Evolutionary conservation across 1,284 basidiomycete species (phyloP).

Genomic region (Psilocybe mexicana): DNA sequence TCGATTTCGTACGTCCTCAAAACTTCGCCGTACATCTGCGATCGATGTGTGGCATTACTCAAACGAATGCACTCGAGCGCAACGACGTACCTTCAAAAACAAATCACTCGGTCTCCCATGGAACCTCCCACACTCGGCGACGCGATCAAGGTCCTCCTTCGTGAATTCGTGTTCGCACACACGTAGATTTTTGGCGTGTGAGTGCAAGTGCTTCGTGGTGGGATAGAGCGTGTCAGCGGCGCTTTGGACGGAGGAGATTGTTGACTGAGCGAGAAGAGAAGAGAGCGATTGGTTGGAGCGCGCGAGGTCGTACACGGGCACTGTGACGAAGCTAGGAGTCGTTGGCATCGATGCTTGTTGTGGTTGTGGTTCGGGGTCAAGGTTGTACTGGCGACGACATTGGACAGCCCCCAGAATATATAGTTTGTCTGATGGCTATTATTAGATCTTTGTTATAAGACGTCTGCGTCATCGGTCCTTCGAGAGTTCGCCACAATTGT

Average conservation of each 20-base stretch:
- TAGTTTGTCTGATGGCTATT: no score
- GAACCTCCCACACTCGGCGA: slow-evolving; percentile 6
- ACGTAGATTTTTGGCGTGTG: slow-evolving; percentile 4
- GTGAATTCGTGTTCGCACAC: slow-evolving; percentile 5
- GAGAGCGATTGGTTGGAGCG: slow-evolving; percentile 6
- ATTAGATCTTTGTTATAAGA: no score
- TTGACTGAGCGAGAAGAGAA: background rate
- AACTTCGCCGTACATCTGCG: slow-evolving; percentile 12
- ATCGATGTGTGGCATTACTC: background rate
- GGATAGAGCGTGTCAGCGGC: background rate
- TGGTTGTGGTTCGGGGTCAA: no score
- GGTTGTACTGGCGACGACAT: no score
- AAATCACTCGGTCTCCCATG: no score
- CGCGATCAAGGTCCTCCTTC: slow-evolving; percentile 7
- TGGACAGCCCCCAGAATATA: no score
- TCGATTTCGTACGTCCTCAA: slow-evolving; percentile 12
- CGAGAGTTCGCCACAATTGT: no score
- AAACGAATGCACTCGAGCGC: background rate
- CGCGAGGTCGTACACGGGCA: slow-evolving; percentile 10
- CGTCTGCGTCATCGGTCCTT: no score
- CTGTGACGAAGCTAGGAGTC: slow-evolving; percentile 1
- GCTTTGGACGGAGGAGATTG: background rate
- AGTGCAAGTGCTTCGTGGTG: background rate
- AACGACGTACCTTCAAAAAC: no score
- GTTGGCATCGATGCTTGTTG: background rate